Conservation (phyloP, 495 filamentous ascomycete genomes). For the Clavariopsis aquatica region DNA sequence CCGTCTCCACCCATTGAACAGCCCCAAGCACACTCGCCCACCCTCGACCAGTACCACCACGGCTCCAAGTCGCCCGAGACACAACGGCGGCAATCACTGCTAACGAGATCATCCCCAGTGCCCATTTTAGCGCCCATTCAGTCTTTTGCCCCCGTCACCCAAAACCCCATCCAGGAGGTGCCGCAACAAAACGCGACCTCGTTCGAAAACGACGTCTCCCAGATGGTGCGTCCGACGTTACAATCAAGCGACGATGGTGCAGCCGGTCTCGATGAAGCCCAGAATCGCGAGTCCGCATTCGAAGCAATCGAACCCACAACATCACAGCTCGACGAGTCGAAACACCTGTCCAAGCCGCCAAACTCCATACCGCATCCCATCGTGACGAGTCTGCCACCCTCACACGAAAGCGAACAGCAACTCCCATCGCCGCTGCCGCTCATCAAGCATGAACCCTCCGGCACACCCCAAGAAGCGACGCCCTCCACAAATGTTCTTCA, state of each 20-base stretch:
- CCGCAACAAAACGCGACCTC: conserved; percentile 6
- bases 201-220: conserved; percentile 26
- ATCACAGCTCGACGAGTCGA: conserved; percentile 31
- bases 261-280: conserved; percentile 16
- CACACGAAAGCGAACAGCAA: conserved; percentile 10
- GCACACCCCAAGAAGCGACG: conserved; percentile 41
- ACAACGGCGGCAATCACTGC: conserved; percentile 40
- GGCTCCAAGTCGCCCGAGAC: conserved; percentile 45
- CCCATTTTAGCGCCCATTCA: conserved; percentile 43
- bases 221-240: conserved; percentile 25
- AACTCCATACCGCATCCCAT: conserved; percentile 21
- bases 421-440: conserved; percentile 29
- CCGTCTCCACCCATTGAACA: conserved; percentile 39
- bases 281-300: conserved; percentile 34
- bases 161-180: conserved; percentile 21
- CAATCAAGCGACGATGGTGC: conserved; percentile 19
- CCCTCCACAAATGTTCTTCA: conserved; percentile 28
- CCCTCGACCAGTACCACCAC: conserved; percentile 46
- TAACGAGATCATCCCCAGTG: conserved; percentile 29
- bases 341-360: not conserved
- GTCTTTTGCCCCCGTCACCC: conserved; percentile 11
- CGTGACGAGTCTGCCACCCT: conserved; percentile 15
- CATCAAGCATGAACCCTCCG: conserved; percentile 43
- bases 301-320: conserved; percentile 33
- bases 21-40: conserved; percentile 40